Base-by-base conservation (phyloP, 2,329 filamentous ascomycete genomes). In the Neocucurbitaria cava region DNA sequence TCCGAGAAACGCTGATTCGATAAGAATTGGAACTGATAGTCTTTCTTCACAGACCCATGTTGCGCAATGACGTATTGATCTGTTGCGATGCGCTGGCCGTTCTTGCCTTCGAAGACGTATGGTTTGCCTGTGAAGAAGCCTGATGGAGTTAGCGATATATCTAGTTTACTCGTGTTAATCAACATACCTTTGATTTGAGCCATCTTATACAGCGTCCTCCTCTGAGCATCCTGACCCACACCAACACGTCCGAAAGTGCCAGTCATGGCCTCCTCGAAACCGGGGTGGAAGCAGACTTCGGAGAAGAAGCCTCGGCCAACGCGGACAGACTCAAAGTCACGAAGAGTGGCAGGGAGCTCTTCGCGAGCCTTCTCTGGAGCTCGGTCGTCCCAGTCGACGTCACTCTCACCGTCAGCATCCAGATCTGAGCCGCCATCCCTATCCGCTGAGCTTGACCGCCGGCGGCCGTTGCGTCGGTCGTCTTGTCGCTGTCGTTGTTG, bases 251-350 rank as follows among this genome's bases (percentile, higher is more conserved):
- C 89, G 73, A 90, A 99, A 75, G 92, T 96, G 46, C 92, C 92
- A 15, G 82, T 86, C 67, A 97, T 90, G 26, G 89, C 84, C 8
- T 89, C 80, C 51, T 96, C 90, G 64, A 99, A 97, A 3, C 89
- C 89, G 10, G 95, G 95, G 65, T 93, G 94, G 79, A 96, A 96
- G 82, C 92, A 97, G 50, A 96, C 89, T 69, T 94, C 87, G 6
- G 90, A 89, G 74, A 99, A 96, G 69, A 92, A 90, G 63, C 86
- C 89, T 58, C 95, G 87, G 45, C 93, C 91, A 54, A 99, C 85
- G 52, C 92, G 87, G 48, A 94, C 86, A 46, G 91, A 87, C 71
- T 98, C 90, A 61, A 94, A 87, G 73, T 98, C 92, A n/a, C 83
- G 84, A 18, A 96, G 80, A 31, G 89, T 87, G 1, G 90, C 87